phyloP scores from a whole-genome alignment of 352 stramenopile species.

The Globisporangium paddicum region DNA sequence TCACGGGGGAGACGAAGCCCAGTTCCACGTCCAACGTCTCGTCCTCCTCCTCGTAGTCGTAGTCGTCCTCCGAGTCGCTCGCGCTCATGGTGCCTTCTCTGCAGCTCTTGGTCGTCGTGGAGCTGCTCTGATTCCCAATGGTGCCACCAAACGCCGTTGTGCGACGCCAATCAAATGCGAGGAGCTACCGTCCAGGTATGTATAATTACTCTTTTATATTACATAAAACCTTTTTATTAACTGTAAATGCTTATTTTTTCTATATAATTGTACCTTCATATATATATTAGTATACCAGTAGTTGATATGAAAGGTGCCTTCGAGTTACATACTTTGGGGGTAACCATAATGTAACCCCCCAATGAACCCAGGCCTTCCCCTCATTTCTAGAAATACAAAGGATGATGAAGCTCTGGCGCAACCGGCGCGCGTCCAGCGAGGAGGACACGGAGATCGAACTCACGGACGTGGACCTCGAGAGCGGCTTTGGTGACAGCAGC shows the following conservation, averaged over 20 bases:
- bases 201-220: neutral
- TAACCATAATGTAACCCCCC: neutral
- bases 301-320: no score
- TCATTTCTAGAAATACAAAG: slow-evolving; percentile 5
- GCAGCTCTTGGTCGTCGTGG: neutral
- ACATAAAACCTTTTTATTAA: neutral
- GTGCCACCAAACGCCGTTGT: neutral
- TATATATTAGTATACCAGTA: neutral
- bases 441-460: slow-evolving; percentile 20
- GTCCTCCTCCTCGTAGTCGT: slow-evolving; percentile 27
- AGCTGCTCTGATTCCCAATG: neutral
- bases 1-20: slow-evolving; percentile 56
- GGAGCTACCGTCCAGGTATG: neutral
- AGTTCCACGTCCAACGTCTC: slow-evolving; percentile 57
- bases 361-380: neutral
- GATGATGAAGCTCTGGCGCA: slow-evolving; percentile 19
- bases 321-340: no score
- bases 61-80: slow-evolving; percentile 48
- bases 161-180: slow-evolving; percentile 6
- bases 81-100: slow-evolving; percentile 10
- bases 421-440: slow-evolving; percentile 20
- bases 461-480: slow-evolving; percentile 16
- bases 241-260: no score
- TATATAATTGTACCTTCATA: no score
- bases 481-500: slow-evolving; percentile 11